Evolutionary conservation across 495 filamentous ascomycete genomes (phyloP), one percentile per base, ranked within the genome.

Genomic region (Acidomyces sp.): DNA sequence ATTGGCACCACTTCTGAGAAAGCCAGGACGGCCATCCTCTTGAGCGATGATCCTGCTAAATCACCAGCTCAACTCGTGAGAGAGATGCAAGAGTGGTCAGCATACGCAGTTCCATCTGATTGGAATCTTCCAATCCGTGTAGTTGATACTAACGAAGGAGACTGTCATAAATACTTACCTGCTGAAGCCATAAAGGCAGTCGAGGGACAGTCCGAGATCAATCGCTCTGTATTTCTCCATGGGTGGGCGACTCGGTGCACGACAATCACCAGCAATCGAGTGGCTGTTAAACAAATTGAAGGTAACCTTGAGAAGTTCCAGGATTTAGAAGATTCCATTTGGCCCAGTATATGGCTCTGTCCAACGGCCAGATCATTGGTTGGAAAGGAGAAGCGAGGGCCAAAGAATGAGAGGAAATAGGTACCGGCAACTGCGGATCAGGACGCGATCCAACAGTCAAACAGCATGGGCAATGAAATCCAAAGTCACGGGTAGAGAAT

Each of bases 261-360:
- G 23, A 84, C 80, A 1, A 63, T 84, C 39, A 77, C 75, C 10
- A 75, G 71, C 34, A 84, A 84, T 52, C 67, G 74, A 7, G 66
- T 67, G 0, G 72, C 77, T 19, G 72, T 71, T 13, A 82, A 72
- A 48, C 63, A 72, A 27, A 74, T 83, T 38, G 75, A 81, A n/a
- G 42, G 17, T 18, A 34, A 27, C 19, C 34, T 54, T 3, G 47
- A 54, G 45, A 53, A 49, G 11, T 61, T 78, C 38, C 54, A 60
- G 12, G 62, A 63, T 28, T 36, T 58, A 15, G 38, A 70, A 26
- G 62, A 67, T 37, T 39, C 57, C 3, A 51, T 41, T 2, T 46
- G 46, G 26, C 53, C 53, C 4, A 36, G 34, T 9, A 42, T 51
- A 12, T 53, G 50, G 51, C 32, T 54, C 3, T 48, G 42, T 19